These are phyloP conservation scores for Oleoguttula mirabilis DNA, from an alignment of 495 filamentous ascomycete species.

Conservation along the genomic window DNA sequence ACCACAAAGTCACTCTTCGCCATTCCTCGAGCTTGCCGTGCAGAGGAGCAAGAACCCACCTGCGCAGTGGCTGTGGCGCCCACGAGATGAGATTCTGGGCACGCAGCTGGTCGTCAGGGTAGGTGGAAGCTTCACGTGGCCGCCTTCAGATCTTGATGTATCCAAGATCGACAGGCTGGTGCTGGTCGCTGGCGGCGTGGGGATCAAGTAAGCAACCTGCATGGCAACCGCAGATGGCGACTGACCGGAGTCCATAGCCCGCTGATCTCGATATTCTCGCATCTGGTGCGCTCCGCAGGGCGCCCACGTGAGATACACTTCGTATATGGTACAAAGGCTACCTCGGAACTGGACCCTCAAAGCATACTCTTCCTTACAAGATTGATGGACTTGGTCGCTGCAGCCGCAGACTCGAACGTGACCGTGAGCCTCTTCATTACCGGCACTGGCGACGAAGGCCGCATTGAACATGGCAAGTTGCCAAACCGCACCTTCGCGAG, in stretches of 20 bases:
- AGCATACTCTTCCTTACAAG: constrained; percentile 28
- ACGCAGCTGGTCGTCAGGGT: constrained; percentile 52
- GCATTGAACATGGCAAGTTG: constrained; percentile 14
- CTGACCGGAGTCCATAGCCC: constrained; percentile 19
- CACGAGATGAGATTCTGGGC: constrained; percentile 41
- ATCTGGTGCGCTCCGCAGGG: constrained; percentile 21
- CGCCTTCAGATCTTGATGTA: constrained; percentile 38
- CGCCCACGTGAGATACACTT: constrained; percentile 23
- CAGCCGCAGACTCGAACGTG: constrained; percentile 8
- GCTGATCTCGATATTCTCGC: constrained; percentile 31
- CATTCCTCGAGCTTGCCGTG: constrained; percentile 62
- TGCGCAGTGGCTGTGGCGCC: constrained; percentile 65
- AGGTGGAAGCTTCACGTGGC: constrained; percentile 72
- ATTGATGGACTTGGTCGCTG: constrained; percentile 20
- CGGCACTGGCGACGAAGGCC: constrained; percentile 2
- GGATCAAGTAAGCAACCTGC: constrained; percentile 60
- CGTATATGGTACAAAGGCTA: constrained; percentile 27
- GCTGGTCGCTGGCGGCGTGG: constrained; percentile 73
- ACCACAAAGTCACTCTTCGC: constrained; percentile 21
- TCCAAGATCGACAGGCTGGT: constrained; percentile 43
- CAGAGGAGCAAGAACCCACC: constrained; percentile 55
- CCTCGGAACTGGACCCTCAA: constrained; percentile 5
- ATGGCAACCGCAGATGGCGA: constrained; percentile 30
- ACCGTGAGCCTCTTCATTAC: constrained; percentile 19
- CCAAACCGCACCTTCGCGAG: constrained; percentile 14